Evolutionary conservation across 2,329 filamentous ascomycete species (phyloP).

Genomic region (Nothophaeocryptopus gaeumannii): DNA sequence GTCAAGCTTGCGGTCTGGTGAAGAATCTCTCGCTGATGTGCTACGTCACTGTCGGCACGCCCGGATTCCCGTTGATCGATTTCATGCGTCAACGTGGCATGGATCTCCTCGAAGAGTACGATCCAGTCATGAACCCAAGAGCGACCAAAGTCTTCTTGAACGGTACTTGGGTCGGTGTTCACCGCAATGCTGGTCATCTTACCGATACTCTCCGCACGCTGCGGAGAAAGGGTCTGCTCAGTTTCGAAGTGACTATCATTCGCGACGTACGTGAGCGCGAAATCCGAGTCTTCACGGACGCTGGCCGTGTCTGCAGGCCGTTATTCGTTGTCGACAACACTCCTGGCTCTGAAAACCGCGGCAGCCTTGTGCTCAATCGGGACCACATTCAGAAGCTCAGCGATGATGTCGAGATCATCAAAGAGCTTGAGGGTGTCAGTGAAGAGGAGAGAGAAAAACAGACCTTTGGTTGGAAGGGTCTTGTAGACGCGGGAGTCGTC

Average conservation of each 20-base stretch:
- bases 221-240: slow-evolving; percentile 72
- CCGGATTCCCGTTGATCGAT: slow-evolving; percentile 83
- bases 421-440: slow-evolving; percentile 46
- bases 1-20: slow-evolving; percentile 95
- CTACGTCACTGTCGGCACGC: slow-evolving; percentile 92
- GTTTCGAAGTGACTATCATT: slow-evolving; percentile 89
- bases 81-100: slow-evolving; percentile 96
- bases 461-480: slow-evolving; percentile 83
- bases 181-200: slow-evolving; percentile 81
- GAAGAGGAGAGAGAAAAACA: slow-evolving; percentile 56
- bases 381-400: slow-evolving; percentile 77
- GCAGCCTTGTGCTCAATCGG: slow-evolving; percentile 77
- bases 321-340: slow-evolving; percentile 92
- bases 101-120: slow-evolving; percentile 93
- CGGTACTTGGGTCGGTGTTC: slow-evolving; percentile 95
- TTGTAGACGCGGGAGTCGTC: slow-evolving; percentile 80
- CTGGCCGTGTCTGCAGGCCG: slow-evolving; percentile 89
- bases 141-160: slow-evolving; percentile 98
- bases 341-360: slow-evolving; percentile 67
- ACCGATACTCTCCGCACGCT: slow-evolving; percentile 53
- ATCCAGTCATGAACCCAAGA: slow-evolving; percentile 65
- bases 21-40: slow-evolving; percentile 99
- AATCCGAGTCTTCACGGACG: slow-evolving; percentile 98
- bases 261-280: slow-evolving; percentile 95
- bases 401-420: slow-evolving; percentile 61